These are phyloP conservation scores for Tricholoma bakamatsutake DNA, from an alignment of 768 basidiomycete genomes.

Conservation along the genomic window DNA sequence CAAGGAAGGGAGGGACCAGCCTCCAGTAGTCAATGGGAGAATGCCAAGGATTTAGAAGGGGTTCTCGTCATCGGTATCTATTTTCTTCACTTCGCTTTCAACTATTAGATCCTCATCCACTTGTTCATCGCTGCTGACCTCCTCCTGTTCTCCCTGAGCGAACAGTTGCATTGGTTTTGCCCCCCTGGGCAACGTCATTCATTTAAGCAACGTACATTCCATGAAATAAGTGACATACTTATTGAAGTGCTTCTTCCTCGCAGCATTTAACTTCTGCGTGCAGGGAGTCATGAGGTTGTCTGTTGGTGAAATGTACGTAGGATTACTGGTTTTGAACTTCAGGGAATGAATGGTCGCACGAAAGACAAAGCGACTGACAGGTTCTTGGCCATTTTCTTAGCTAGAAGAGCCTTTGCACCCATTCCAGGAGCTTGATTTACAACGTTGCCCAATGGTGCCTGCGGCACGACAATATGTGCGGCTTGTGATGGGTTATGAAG, in stretches of 20 bases:
- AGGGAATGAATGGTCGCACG: not conserved
- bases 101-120: slow-evolving; percentile 16
- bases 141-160: slow-evolving; percentile 34
- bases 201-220: slow-evolving; percentile 2
- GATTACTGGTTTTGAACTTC: slow-evolving; percentile 53
- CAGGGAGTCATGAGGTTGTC: slow-evolving; percentile 93
- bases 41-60: slow-evolving; percentile 48
- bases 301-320: slow-evolving; percentile 86
- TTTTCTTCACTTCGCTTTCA: slow-evolving; percentile 25
- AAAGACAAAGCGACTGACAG: slow-evolving; percentile 47
- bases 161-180: slow-evolving; percentile 62
- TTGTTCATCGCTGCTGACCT: slow-evolving; percentile 26
- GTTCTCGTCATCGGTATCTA: slow-evolving; percentile 54
- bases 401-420: slow-evolving; percentile 88
- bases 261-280: slow-evolving; percentile 86
- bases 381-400: slow-evolving; percentile 88
- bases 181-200: slow-evolving; percentile 34
- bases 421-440: slow-evolving; percentile 58
- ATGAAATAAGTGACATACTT: slow-evolving; percentile 51
- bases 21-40: slow-evolving; percentile 7
- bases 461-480: slow-evolving; percentile 70
- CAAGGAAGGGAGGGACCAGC: slow-evolving; percentile 18
- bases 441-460: slow-evolving; percentile 72
- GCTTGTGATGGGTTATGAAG: slow-evolving; percentile 83
- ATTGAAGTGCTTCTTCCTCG: slow-evolving; percentile 88